Evolutionary conservation across 108 stramenopile species (phyloP), one percentile per base, ranked within the genome.

Genomic region (Halocafeteria seosinensis): DNA sequence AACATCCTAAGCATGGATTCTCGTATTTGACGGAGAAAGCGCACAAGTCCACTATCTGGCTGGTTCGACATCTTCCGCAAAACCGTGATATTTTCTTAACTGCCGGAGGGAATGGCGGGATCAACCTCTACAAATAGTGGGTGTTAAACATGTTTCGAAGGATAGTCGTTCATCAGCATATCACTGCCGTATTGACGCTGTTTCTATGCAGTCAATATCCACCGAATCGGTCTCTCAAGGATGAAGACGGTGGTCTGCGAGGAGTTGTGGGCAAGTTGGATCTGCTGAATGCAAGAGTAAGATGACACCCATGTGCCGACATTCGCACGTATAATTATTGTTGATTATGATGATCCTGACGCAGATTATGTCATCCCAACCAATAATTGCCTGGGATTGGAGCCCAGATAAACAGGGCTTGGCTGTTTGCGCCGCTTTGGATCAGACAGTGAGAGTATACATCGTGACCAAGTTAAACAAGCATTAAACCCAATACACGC

Each of bases 331-430:
- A 21, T 47, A 47, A n/a, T 21, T 47, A 47, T 47, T 47, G 42
- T 21, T 47, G n/a, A 47, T 47, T n/a, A 47, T n/a, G 21, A n/a
- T 47, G 59, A 70, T n/a, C n/a, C n/a, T n/a, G n/a, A 80, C 82
- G 30, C 70, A 84, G 1, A 82, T 89, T 12, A 79, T 89, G 38
- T 77, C 75, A 38, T 83, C 88, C 13, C 88, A 89, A 67, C 88
- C 88, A n/a, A 80, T 89, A 30, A 77, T 83, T 8, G 78, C 80
- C 62, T 85, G 87, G 58, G 88, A 89, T 61, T 89, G 88, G 88
- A 71, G 66, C 50, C 81, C 83, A 34, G 86, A 87, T 64, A 81
- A 78, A 68, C 84, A 85, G 66, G 88, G 88, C 28, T 69, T 89
- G n/a, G 71, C 75, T 63, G 81, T 55, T 42, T 65, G 85, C 55